phyloP scores from a whole-genome alignment of 352 stramenopile genomes.

The Vaucheria bursata region DNA sequence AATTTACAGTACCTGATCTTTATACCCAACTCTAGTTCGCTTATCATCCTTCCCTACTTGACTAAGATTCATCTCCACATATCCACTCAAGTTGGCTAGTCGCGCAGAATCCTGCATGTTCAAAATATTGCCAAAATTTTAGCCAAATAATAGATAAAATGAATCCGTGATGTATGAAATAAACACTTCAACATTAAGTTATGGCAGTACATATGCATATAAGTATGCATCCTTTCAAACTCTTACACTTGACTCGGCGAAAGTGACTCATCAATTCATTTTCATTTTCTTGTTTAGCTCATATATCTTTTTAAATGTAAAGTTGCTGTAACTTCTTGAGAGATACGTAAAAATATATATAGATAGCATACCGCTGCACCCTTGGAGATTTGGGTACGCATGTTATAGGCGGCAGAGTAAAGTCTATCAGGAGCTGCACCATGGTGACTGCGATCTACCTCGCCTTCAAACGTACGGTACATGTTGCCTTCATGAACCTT shows the following conservation, averaged over 20 bases:
- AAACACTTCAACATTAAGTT: too few relatives aligned
- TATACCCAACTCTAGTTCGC: conserved; percentile 35
- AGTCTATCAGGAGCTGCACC: conserved; percentile 42
- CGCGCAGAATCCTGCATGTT: conserved; percentile 16
- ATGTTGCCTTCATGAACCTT: conserved; percentile 50
- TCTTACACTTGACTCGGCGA: too few relatives aligned
- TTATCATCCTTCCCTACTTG: conserved; percentile 44
- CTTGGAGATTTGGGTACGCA: conserved; percentile 46
- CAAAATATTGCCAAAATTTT: too few relatives aligned
- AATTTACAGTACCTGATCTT: conserved; percentile 14
- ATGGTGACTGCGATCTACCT: conserved; percentile 47
- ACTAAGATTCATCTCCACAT: conserved; percentile 45
- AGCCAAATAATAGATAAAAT: too few relatives aligned
- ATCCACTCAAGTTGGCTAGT: conserved; percentile 31
- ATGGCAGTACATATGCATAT: too few relatives aligned
- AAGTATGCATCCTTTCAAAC: too few relatives aligned
- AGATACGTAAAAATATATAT: too few relatives aligned
- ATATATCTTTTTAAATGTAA: too few relatives aligned
- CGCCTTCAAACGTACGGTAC: conserved; percentile 49
- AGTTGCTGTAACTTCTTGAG: too few relatives aligned
- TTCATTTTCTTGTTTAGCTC: too few relatives aligned
- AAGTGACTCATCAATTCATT: too few relatives aligned
- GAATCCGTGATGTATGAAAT: too few relatives aligned
- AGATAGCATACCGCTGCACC: conserved; percentile 9
- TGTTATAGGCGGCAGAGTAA: conserved; percentile 49